Percentiles rank a stretch among this genome's conserved stretches.
These are phyloP conservation scores for Amanita exitialis DNA, from an alignment of 768 basidiomycete genomes.

Conservation along the genomic window DNA sequence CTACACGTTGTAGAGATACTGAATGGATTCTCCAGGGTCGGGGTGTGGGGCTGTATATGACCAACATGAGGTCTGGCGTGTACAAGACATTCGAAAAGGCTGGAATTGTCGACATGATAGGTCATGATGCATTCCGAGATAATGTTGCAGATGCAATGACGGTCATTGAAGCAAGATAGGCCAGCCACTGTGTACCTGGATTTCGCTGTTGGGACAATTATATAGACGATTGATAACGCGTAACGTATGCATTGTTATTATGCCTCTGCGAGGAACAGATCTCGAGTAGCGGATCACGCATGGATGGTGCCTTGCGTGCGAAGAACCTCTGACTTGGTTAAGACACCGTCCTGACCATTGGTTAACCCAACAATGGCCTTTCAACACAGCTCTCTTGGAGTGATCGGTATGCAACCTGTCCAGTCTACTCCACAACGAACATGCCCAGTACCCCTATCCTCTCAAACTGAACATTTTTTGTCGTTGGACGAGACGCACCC, in stretches of 20 bases:
- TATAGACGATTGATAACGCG: neutral
- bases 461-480: neutral
- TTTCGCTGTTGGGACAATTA: neutral
- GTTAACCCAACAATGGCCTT: too few relatives aligned
- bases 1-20: neutral
- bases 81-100: conserved; percentile 37
- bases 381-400: too few relatives aligned
- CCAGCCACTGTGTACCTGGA: neutral
- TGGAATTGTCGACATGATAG: conserved; percentile 39
- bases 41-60: conserved; percentile 39
- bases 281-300: too few relatives aligned
- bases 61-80: conserved; percentile 32
- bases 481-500: neutral
- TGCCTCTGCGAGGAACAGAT: neutral
- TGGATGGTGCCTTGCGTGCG: too few relatives aligned
- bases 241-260: neutral
- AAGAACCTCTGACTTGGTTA: too few relatives aligned
- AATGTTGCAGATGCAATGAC: conserved; percentile 43
- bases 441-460: neutral
- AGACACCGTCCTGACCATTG: too few relatives aligned
- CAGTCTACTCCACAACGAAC: neutral
- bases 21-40: conserved; percentile 26
- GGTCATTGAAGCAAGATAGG: conserved; percentile 20
- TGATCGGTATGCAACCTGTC: neutral
- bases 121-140: conserved; percentile 35